Conservation (phyloP, 371 early-diverging fungal species). For the Circinella umbellata region DNA sequence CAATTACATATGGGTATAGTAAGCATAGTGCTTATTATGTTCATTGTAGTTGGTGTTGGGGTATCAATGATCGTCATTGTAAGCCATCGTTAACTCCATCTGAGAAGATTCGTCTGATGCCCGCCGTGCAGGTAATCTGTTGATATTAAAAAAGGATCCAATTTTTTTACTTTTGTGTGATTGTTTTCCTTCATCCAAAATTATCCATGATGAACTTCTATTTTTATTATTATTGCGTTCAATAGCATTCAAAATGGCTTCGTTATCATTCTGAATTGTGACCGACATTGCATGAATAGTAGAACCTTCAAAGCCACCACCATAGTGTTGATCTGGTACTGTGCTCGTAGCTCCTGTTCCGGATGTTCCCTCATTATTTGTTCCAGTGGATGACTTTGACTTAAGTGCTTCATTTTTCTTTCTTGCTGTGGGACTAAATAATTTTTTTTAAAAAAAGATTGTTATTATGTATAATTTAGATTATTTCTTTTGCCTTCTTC, state of each 20-base stretch:
- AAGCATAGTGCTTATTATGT: too few species aligned
- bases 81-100: background rate
- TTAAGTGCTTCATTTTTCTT: background rate
- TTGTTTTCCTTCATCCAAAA: background rate
- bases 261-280: background rate
- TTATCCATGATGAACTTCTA: background rate
- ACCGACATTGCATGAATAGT: background rate
- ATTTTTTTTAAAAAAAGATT: background rate
- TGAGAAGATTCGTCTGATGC: background rate
- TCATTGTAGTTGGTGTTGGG: too few species aligned
- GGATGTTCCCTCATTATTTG: background rate
- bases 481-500: background rate
- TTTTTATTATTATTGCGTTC: background rate
- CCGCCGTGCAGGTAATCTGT: background rate
- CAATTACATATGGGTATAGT: too few species aligned
- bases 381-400: background rate
- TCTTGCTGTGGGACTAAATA: background rate
- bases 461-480: background rate
- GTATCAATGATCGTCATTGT: background rate
- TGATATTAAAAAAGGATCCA: background rate
- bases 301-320: background rate
- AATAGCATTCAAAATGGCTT: slow-evolving; percentile 5
- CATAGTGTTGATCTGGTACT: background rate
- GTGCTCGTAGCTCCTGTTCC: background rate
- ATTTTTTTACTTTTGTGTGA: background rate